Evolutionary conservation across 208 protist species (phyloP).

Genomic region (Trypanosomatidae sp.): DNA sequence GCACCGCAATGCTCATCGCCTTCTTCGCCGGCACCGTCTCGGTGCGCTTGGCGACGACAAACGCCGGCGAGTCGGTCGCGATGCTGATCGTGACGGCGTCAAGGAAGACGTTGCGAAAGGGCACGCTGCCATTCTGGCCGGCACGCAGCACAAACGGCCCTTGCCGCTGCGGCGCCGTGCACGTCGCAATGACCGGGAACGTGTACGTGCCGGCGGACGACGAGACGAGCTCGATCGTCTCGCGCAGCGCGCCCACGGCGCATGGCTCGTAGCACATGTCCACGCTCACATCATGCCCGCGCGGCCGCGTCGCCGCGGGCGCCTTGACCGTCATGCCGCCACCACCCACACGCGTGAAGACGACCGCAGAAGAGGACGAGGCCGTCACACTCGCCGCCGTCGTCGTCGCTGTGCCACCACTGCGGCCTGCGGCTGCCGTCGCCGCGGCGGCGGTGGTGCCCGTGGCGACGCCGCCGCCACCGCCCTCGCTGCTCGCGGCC

Average conservation of each 20-base stretch:
- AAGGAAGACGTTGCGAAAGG: constrained; percentile 93
- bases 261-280: constrained; percentile 92
- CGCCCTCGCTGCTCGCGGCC: constrained; percentile 6
- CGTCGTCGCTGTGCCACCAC: neutral
- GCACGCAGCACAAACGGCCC: constrained; percentile 79
- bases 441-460: constrained; percentile 15
- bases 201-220: constrained; percentile 81
- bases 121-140: constrained; percentile 44
- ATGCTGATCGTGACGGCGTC: constrained; percentile 66
- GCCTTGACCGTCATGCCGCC: constrained; percentile 16
- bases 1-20: constrained; percentile 43
- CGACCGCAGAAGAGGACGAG: neutral
- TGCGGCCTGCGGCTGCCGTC: neutral
- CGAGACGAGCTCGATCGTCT: constrained; percentile 77
- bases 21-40: constrained; percentile 82
- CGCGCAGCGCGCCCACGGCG: constrained; percentile 56
- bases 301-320: constrained; percentile 5
- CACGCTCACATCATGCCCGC: constrained; percentile 83
- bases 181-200: constrained; percentile 83
- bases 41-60: constrained; percentile 68
- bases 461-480: too few species aligned
- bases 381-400: neutral
- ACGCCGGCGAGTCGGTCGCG: constrained; percentile 67
- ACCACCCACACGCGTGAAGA: neutral
- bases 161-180: constrained; percentile 84